Evolutionary conservation across 2,329 filamentous ascomycete genomes (phyloP).

Genomic region (Coniochaeta pulveracea): DNA sequence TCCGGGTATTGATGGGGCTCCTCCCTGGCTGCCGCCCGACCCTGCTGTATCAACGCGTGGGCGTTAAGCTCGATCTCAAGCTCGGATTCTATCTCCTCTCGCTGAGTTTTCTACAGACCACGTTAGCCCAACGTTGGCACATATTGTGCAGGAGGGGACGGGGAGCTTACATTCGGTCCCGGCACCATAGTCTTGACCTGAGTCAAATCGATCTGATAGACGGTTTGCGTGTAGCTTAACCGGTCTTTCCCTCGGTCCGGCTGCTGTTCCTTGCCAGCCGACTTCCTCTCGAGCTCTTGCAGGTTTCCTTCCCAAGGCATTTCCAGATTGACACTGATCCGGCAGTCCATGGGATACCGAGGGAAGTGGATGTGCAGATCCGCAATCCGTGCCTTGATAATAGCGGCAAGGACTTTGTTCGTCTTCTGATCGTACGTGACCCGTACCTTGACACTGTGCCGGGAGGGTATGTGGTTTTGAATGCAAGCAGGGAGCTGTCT

Average conservation of each 20-base stretch:
- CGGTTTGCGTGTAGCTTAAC: conserved; percentile 78
- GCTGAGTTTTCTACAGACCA: conserved; percentile 23
- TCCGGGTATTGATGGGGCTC: conserved; percentile 51
- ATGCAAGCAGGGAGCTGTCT: conserved; percentile 54
- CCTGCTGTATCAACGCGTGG: conserved; percentile 52
- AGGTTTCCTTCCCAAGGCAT: conserved; percentile 69
- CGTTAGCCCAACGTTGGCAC: conserved; percentile 5
- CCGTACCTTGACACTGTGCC: conserved; percentile 52
- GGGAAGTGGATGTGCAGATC: conserved; percentile 86
- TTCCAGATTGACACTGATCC: conserved; percentile 90
- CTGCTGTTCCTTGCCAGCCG: conserved; percentile 24
- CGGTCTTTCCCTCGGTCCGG: conserved; percentile 76
- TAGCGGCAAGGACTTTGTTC: conserved; percentile 60
- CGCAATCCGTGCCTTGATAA: conserved; percentile 81
- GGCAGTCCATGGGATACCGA: conserved; percentile 69
- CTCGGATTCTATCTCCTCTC: conserved; percentile 59
- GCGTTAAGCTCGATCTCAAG: conserved; percentile 69
- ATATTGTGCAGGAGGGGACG: neutral
- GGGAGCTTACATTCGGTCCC: conserved; percentile 9
- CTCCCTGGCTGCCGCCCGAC: conserved; percentile 37
- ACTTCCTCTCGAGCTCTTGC: conserved; percentile 36
- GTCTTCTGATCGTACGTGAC: conserved; percentile 69
- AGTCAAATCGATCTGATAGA: conserved; percentile 85
- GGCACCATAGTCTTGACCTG: conserved; percentile 56
- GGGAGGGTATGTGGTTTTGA: conserved; percentile 44